Evolutionary conservation across 2,329 filamentous ascomycete genomes (phyloP), one percentile per base, ranked within the genome.

Genomic region (Coniochaeta ligniaria): DNA sequence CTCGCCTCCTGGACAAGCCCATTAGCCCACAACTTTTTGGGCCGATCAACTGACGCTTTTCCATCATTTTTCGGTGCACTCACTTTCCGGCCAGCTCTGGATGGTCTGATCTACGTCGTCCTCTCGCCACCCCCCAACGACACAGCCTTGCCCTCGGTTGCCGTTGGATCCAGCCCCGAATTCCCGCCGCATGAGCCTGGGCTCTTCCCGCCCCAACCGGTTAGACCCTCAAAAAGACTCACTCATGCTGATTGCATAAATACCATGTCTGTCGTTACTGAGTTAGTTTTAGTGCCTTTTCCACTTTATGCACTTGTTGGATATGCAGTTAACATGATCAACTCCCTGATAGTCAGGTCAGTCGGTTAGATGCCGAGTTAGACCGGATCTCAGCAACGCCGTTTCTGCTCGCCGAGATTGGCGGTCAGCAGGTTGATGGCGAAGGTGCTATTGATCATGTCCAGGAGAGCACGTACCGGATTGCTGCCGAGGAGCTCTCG

Each of bases 331-430:
- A 59, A 68, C 66, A 24, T 41, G 54, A 14, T 64, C 71, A 57
- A 69, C 63, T 41, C 52, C 61, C 24, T 36, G 2, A 45, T 66
- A 85, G 82, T 70, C 84, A 86, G 73, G 80, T 89, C 63, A 82
- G 83, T 69, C 82, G 82, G 63, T 76, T 88, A 61, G 86, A 88
- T 73, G 80, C 82, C 66, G 85, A 88, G 70, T 80, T 90, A 62
- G 86, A 89, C 71, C 82, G 84, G 62, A 80, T 89, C 61, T 81
- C 82, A 26, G 76, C 83, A 60, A 74, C 70, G 65, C 77, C 74
- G 60, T 57, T 68, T 54, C 63, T 61, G 16, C 73, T 73, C 38
- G 76, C 75, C 31, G 76, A 77, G 61, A 74, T 78, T 60, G 75
- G 78, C 58, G 73, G 64, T 31, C 73, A 70, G 52, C 64, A 65